A percentile compares a stretch with the other conserved stretches of the same genome.
Conservation (phyloP, 202 grass and related monocot genomes). For the Musa balbisiana region DNA sequence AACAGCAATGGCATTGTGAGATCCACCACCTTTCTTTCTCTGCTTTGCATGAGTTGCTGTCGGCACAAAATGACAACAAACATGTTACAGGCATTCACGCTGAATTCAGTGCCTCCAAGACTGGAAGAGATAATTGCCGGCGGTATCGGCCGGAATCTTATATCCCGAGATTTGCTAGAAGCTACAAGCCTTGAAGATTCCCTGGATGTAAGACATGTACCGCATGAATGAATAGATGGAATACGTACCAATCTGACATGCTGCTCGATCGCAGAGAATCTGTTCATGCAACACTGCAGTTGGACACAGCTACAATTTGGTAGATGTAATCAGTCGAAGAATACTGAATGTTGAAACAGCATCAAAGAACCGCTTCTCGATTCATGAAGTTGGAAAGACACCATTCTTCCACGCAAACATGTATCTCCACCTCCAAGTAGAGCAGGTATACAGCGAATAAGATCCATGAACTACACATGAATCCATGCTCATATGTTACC, state of each 20-base stretch:
- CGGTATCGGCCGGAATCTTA: slow-evolving; percentile 49
- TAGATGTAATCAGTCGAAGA: slow-evolving; percentile 43
- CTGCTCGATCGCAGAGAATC: slow-evolving; percentile 30
- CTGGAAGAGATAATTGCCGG: slow-evolving; percentile 45
- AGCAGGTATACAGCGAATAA: slow-evolving; percentile 41
- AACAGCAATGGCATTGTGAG: slow-evolving; percentile 73
- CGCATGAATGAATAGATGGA: background rate
- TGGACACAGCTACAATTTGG: slow-evolving; percentile 84
- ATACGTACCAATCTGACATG: background rate
- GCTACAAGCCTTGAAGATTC: slow-evolving; percentile 51
- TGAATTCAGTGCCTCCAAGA: slow-evolving; percentile 61
- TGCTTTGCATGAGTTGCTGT: background rate
- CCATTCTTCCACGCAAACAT: slow-evolving; percentile 93
- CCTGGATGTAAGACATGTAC: slow-evolving; percentile 25
- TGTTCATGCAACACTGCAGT: slow-evolving; percentile 41
- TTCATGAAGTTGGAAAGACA: slow-evolving; percentile 37
- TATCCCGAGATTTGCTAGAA: slow-evolving; percentile 74
- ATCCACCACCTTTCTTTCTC: background rate
- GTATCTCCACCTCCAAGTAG: slow-evolving; percentile 63
- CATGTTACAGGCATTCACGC: slow-evolving; percentile 53
- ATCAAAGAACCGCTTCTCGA: slow-evolving; percentile 42
- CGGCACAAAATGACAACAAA: background rate
- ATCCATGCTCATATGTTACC: background rate
- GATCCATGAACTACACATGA: background rate
- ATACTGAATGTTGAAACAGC: slow-evolving; percentile 77